Conservation (phyloP, 352 stramenopile genomes). For the Pythium aquatile region DNA sequence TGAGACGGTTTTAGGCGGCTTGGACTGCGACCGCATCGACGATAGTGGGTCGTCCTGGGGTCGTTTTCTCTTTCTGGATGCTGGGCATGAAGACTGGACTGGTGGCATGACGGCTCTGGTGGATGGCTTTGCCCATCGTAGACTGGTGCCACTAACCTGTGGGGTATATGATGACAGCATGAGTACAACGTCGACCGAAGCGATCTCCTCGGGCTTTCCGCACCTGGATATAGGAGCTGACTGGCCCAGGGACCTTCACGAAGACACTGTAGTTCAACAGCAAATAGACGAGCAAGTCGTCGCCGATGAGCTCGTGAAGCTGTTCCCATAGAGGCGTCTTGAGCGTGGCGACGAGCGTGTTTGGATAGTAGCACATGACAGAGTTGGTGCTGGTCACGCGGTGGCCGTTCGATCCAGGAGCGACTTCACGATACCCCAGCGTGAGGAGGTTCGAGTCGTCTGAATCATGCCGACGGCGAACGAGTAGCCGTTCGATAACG, state of each 20-base stretch:
- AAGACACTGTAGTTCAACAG: constrained; percentile 65
- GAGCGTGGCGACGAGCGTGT: constrained; percentile 60
- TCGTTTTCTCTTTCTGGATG: constrained; percentile 1
- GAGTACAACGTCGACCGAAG: background rate
- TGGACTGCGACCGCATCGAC: background rate
- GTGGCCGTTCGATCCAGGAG: constrained; percentile 43
- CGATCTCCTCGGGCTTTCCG: background rate
- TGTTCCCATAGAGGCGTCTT: constrained; percentile 53
- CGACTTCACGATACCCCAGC: constrained; percentile 60
- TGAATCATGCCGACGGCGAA: constrained; percentile 36
- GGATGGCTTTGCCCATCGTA: constrained; percentile 30
- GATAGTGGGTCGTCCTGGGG: background rate
- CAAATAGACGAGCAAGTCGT: constrained; percentile 66
- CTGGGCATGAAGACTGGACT: background rate
- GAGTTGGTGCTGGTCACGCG: constrained; percentile 52
- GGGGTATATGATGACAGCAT: background rate
- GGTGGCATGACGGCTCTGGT: background rate
- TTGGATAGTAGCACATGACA: constrained; percentile 73
- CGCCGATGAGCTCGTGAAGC: constrained; percentile 56
- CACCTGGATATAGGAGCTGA: constrained; percentile 59
- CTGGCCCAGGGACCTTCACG: constrained; percentile 30
- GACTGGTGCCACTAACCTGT: constrained; percentile 51
- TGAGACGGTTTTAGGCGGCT: constrained; percentile 22
- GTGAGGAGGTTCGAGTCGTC: constrained; percentile 64
- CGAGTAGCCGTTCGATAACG: constrained; percentile 39